Conservation (phyloP, 495 filamentous ascomycete species). For the Cetradonia linearis region DNA sequence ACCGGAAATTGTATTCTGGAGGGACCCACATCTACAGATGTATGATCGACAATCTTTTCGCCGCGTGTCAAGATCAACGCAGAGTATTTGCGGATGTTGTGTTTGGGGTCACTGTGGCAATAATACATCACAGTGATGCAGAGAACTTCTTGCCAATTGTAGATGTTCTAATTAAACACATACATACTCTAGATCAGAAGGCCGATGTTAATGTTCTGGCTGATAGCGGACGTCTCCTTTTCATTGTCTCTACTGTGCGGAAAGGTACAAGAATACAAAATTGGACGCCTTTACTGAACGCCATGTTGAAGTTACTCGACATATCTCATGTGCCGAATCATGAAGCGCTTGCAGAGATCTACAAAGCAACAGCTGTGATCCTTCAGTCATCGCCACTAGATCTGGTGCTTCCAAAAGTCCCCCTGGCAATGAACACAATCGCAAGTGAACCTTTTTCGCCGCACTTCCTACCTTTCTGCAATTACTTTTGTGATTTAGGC, state of each 20-base stretch:
- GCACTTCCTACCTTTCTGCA: slow-evolving; percentile 76
- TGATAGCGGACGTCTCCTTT: slow-evolving; percentile 53
- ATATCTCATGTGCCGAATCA: slow-evolving; percentile 32
- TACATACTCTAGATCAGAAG: slow-evolving; percentile 25
- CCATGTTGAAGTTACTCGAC: slow-evolving; percentile 45
- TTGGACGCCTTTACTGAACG: slow-evolving; percentile 58
- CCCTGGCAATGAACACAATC: slow-evolving; percentile 51
- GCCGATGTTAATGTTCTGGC: slow-evolving; percentile 32
- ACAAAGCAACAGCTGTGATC: slow-evolving; percentile 54
- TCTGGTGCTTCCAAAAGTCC: slow-evolving; percentile 57
- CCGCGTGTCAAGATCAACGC: slow-evolving; percentile 32
- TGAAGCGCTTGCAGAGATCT: slow-evolving; percentile 45
- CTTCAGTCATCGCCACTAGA: slow-evolving; percentile 74
- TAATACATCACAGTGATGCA: slow-evolving; percentile 69
- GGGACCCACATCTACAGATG: slow-evolving; percentile 59
- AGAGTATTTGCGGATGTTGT: slow-evolving; percentile 49
- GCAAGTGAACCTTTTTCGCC: slow-evolving; percentile 49
- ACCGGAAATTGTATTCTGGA: slow-evolving; percentile 68
- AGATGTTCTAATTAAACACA: slow-evolving; percentile 45
- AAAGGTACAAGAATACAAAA: slow-evolving; percentile 63
- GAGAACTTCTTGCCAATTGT: slow-evolving; percentile 54
- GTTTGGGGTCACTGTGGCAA: slow-evolving; percentile 61
- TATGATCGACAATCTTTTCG: slow-evolving; percentile 44
- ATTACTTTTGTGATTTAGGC: slow-evolving; percentile 62
- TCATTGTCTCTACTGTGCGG: slow-evolving; percentile 58